These are phyloP conservation scores for Oehlia diaphana DNA, from an alignment of 192 early-diverging fungal genomes.

Conservation along the genomic window DNA sequence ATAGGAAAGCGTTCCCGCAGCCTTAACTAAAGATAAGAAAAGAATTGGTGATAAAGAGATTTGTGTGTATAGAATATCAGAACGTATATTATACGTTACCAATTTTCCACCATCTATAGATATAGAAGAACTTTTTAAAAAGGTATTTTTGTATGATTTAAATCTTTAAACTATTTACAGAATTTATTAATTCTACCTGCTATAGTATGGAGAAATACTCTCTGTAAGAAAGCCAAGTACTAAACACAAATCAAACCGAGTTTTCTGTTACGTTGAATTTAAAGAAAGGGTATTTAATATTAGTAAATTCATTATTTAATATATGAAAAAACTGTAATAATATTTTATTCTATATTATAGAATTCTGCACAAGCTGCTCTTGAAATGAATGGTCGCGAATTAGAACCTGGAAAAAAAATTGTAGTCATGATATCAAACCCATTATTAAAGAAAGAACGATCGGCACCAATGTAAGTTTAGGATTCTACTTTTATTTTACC, in stretches of 20 bases:
- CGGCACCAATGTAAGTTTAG: conserved; percentile 6
- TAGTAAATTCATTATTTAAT: neutral
- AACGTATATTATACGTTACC: conserved; percentile 12
- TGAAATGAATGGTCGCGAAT: conserved; percentile 7
- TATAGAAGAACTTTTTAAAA: conserved; percentile 5
- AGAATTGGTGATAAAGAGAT: conserved; percentile 18
- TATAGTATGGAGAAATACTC: conserved; percentile 20
- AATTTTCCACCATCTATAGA: neutral
- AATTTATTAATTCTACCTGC: neutral
- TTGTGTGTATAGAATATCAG: neutral
- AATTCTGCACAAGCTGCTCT: conserved; percentile 8
- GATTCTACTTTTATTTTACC: neutral
- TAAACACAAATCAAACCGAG: neutral
- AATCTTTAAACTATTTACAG: neutral
- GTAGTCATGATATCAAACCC: conserved; percentile 13
- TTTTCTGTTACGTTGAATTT: conserved; percentile 18
- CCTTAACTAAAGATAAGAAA: conserved; percentile 25
- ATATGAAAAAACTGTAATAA: neutral
- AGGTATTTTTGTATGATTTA: neutral
- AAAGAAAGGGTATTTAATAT: conserved; percentile 8
- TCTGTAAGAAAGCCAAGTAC: neutral
- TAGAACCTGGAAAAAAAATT: conserved; percentile 4
- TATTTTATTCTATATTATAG: neutral
- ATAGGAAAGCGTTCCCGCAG: conserved; percentile 14
- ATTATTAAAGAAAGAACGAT: conserved; percentile 7